Percentiles rank a stretch among this genome's conserved stretches.
Conservation (phyloP, 805 yeast genomes). For the Kodamaea leandrae region DNA sequence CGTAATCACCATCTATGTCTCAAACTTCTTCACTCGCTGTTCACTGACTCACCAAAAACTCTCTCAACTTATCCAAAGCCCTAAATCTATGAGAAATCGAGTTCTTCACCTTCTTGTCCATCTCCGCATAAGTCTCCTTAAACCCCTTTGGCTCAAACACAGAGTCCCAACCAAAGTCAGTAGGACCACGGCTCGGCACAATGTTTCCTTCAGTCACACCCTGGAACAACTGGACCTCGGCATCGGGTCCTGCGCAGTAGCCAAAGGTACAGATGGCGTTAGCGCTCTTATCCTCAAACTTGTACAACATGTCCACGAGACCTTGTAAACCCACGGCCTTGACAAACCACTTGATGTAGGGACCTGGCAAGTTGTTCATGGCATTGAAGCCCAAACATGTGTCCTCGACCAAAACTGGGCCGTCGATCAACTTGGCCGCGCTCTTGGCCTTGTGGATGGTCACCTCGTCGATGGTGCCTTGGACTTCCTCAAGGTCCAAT, state of each 20-base stretch:
- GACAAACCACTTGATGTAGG: slow-evolving; percentile 91
- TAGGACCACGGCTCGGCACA: slow-evolving; percentile 75
- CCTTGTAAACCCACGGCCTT: slow-evolving; percentile 72
- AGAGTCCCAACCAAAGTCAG: slow-evolving; percentile 93
- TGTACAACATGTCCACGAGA: slow-evolving; percentile 70
- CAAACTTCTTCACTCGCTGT: not conserved
- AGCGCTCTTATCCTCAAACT: slow-evolving; percentile 82
- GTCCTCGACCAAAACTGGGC: slow-evolving; percentile 93
- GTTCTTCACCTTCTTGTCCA: slow-evolving; percentile 76
- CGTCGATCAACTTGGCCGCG: slow-evolving; percentile 61
- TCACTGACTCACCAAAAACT: slow-evolving; percentile 38
- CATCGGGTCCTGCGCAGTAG: slow-evolving; percentile 77
- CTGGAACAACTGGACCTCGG: slow-evolving; percentile 72
- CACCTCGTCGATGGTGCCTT: slow-evolving; percentile 81
- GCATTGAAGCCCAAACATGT: slow-evolving; percentile 87
- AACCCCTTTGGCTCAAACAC: slow-evolving; percentile 80
- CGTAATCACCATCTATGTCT: no score
- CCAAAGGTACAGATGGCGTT: slow-evolving; percentile 92
- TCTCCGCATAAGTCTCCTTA: slow-evolving; percentile 75
- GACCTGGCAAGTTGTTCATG: slow-evolving; percentile 84
- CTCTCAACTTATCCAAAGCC: slow-evolving; percentile 73
- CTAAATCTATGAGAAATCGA: slow-evolving; percentile 81
- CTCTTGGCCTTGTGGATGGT: slow-evolving; percentile 74
- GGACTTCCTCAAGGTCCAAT: slow-evolving; percentile 86
- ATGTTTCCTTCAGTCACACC: slow-evolving; percentile 82